Base-by-base conservation (phyloP, 164 flowering plant species). In the Aristolochia fimbriata region DNA sequence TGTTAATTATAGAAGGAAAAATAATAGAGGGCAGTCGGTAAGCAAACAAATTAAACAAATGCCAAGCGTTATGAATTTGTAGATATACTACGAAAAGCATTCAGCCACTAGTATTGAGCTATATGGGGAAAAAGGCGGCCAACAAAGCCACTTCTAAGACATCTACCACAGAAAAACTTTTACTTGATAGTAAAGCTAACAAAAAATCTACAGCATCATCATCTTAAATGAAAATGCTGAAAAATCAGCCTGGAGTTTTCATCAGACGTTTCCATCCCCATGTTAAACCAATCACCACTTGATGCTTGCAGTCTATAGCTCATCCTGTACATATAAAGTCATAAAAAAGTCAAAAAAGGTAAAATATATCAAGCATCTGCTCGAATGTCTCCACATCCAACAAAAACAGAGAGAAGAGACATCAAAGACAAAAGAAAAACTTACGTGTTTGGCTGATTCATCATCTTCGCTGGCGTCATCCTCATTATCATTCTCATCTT, bases 401-500 rank as follows among this genome's bases (percentile, higher is more conserved):
- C 0, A 50, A 17, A 17, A 50, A 19, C 19, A 50, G 23, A n/a
- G 4, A 9, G 1, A 50, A n/a, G 19, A 37, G 8, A 37, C 9
- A 10, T 31, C 7, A 4, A 12, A 15, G 51, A 16, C 25, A 19
- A n/a, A n/a, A 58, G 10, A 51, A n/a, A 58, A 17, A 19, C 69
- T 53, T 66, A 66, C 69, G 61, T 66, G 64, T 41, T 66, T 51
- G 21, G 47, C 30, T 16, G 51, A 14, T 15, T 47, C 62, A 45
- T 59, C 51, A 45, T 45, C 60, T 33, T 57, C 22, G 15, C 21
- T 25, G 25, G 57, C 51, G n/a, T 56, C 47, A 6, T 54, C 58
- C 17, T 21, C 51, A 6, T 62, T 33, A 7, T 61, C 63, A 20
- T 59, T 60, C 3, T 23, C 55, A 19, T 21, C 56, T 15, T 37